These are phyloP conservation scores for Papiliotrema fonsecae DNA, from an alignment of 1,284 basidiomycete genomes.

Conservation along the genomic window DNA sequence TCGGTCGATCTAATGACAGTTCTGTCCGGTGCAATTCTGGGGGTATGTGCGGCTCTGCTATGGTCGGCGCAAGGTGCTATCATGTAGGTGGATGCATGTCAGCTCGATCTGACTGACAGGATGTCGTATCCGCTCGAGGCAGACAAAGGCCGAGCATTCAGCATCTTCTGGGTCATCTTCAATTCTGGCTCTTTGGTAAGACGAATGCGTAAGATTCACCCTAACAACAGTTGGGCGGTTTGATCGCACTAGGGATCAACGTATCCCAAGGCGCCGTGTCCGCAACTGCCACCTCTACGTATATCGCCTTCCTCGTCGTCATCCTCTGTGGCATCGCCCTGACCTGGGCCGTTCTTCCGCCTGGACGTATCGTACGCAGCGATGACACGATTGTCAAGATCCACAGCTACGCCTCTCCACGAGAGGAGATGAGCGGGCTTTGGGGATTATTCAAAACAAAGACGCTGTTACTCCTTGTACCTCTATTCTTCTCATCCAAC, in stretches of 20 bases:
- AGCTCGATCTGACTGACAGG: too few relatives aligned
- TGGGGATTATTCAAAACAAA: slow-evolving; percentile 23
- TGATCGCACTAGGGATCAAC: slow-evolving; percentile 49
- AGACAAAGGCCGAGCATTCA: slow-evolving; percentile 49
- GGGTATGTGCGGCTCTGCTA: slow-evolving; percentile 40
- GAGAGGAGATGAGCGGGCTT: slow-evolving; percentile 29
- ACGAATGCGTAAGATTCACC: too few relatives aligned
- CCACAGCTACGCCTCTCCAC: slow-evolving; percentile 13
- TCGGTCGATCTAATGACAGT: too few relatives aligned
- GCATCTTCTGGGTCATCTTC: slow-evolving; percentile 51
- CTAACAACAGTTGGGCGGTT: too few relatives aligned
- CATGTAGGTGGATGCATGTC: too few relatives aligned
- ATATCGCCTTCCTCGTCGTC: slow-evolving; percentile 44
- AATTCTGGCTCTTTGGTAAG: slow-evolving; percentile 50
- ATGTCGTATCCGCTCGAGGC: slow-evolving; percentile 50
- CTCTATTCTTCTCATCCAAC: slow-evolving; percentile 39
- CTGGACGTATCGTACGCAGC: slow-evolving; percentile 31
- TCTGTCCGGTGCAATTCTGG: slow-evolving; percentile 49
- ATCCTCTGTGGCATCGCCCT: slow-evolving; percentile 33
- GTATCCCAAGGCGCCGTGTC: slow-evolving; percentile 25
- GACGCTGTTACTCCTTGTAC: slow-evolving; percentile 7
- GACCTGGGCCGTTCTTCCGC: slow-evolving; percentile 35
- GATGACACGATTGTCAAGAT: slow-evolving; percentile 39
- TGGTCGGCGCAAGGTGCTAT: slow-evolving; percentile 50
- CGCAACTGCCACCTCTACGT: slow-evolving; percentile 35